Conservation (phyloP, 768 basidiomycete genomes). For the Daedaleopsis sinensis region DNA sequence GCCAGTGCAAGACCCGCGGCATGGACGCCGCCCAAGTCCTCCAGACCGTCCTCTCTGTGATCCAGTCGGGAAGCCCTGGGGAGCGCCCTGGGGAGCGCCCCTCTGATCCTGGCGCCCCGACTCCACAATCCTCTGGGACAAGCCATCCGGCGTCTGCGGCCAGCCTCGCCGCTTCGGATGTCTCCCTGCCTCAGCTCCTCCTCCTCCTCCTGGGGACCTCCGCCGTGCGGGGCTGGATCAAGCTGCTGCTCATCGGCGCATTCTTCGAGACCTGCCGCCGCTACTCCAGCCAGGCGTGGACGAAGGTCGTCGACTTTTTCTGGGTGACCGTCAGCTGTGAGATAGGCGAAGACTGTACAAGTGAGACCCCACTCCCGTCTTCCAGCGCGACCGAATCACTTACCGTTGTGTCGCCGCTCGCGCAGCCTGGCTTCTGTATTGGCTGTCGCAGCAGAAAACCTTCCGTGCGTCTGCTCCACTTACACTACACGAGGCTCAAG, state of each 20-base stretch:
- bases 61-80: constrained; percentile 12
- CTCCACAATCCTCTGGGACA: not conserved
- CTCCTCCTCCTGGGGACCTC: constrained; percentile 53
- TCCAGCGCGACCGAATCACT: too few species aligned
- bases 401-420: not conserved
- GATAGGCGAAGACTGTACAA: constrained; percentile 56
- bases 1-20: not conserved
- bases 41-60: constrained; percentile 15
- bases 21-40: constrained; percentile 22
- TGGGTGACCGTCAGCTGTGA: constrained; percentile 67
- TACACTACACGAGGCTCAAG: not conserved
- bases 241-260: constrained; percentile 65
- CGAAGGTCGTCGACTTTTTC: constrained; percentile 49
- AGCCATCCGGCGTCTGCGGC: too few species aligned
- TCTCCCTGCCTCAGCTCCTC: constrained; percentile 31
- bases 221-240: constrained; percentile 65
- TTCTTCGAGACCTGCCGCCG: constrained; percentile 62
- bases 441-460: constrained; percentile 57
- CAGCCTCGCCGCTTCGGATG: not conserved
- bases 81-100: too few species aligned
- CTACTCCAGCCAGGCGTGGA: constrained; percentile 44
- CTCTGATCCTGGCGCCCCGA: constrained; percentile 11
- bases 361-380: constrained; percentile 37
- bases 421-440: constrained; percentile 71
- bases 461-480: constrained; percentile 5